Evolutionary conservation across 177 flowering plant genomes (phyloP).

Genomic region (Vitis hybrid): DNA sequence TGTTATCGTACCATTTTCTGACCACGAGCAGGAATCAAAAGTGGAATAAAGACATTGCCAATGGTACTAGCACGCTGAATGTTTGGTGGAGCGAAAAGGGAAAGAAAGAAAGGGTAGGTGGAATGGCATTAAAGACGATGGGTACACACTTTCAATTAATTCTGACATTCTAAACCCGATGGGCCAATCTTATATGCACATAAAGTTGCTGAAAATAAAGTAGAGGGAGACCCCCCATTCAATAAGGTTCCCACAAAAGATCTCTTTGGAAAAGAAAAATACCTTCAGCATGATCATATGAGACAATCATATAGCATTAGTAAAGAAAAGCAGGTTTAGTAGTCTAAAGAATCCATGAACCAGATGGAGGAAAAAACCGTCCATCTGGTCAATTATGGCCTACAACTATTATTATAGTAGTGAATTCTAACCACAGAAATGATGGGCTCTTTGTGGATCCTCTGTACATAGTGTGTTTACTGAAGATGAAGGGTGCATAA

Average conservation of each 20-base stretch:
- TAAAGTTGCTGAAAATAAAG: not conserved
- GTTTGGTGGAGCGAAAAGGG: no score
- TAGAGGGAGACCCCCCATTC: slow-evolving; percentile 7
- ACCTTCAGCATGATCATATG: not conserved
- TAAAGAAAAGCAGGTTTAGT: no score
- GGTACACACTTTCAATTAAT: not conserved
- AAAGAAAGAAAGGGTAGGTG: not conserved
- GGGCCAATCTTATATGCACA: not conserved
- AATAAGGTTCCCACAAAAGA: slow-evolving; percentile 2
- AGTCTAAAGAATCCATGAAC: no score
- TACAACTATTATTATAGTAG: no score
- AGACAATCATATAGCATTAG: not conserved
- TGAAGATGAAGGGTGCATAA: no score
- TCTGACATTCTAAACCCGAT: not conserved
- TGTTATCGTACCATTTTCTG: not conserved
- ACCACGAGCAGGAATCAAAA: not conserved
- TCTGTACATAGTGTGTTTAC: no score
- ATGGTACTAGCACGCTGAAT: not conserved
- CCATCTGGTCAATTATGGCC: no score
- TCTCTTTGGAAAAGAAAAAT: not conserved
- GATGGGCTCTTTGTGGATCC: no score
- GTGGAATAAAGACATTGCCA: not conserved
- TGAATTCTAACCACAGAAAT: no score
- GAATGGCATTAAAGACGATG: not conserved
- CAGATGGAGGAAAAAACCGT: no score